Conservation (phyloP, 768 basidiomycete species). For the Phylloporus sp. region DNA sequence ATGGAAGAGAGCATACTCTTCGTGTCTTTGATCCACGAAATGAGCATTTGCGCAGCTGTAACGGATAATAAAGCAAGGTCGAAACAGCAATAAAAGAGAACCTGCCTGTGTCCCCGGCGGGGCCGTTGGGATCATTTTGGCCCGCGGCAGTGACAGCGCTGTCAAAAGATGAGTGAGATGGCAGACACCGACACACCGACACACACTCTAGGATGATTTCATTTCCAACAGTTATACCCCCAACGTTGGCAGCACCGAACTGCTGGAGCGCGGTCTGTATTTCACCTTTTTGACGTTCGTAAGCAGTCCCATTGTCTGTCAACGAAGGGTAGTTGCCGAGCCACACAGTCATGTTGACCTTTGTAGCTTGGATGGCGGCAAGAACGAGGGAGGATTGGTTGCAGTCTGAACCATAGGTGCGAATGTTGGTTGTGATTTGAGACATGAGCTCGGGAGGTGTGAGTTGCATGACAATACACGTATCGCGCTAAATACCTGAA, state of each 20-base stretch:
- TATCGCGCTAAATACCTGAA: slow-evolving; percentile 49
- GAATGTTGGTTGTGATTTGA: slow-evolving; percentile 77
- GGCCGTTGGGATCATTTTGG: slow-evolving; percentile 50
- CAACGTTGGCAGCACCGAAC: slow-evolving; percentile 73
- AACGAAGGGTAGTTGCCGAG: slow-evolving; percentile 66
- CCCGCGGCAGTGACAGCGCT: slow-evolving; percentile 59
- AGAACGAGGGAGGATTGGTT: slow-evolving; percentile 79
- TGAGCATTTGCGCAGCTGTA: slow-evolving; percentile 57
- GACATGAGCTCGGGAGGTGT: slow-evolving; percentile 58
- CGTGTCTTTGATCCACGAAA: slow-evolving; percentile 65
- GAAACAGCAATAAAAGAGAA: neutral
- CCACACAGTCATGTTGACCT: slow-evolving; percentile 80
- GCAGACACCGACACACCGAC: neutral
- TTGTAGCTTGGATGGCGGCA: slow-evolving; percentile 86
- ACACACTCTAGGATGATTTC: slow-evolving; percentile 80
- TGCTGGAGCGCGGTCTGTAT: slow-evolving; percentile 66
- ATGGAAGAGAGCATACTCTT: slow-evolving; percentile 50
- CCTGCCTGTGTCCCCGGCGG: slow-evolving; percentile 46
- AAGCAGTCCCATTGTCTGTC: slow-evolving; percentile 65
- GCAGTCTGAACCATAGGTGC: slow-evolving; percentile 86
- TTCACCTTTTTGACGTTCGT: slow-evolving; percentile 65
- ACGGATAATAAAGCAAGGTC: neutral
- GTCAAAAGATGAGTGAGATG: slow-evolving; percentile 3
- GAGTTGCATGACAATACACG: slow-evolving; percentile 5
- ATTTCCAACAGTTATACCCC: slow-evolving; percentile 88